Evolutionary conservation across 768 basidiomycete genomes (phyloP).

Genomic region (Stropharia rugosoannulata): DNA sequence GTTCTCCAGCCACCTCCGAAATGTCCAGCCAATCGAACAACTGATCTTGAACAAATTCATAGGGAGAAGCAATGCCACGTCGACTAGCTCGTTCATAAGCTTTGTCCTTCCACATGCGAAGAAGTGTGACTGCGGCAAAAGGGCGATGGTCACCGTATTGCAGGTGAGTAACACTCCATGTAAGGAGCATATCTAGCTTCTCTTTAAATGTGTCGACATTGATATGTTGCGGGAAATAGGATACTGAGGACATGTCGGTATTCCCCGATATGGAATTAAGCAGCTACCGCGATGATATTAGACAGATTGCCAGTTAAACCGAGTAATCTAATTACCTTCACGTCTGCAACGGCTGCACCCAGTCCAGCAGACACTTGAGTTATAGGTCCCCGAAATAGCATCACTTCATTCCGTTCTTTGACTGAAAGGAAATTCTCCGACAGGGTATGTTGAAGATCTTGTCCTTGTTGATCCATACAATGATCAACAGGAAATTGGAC

Average conservation of each 20-base stretch:
- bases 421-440: constrained; percentile 67
- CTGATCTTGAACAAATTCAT: constrained; percentile 68
- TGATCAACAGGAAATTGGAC: constrained; percentile 27
- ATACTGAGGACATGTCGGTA: constrained; percentile 56
- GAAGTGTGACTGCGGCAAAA: constrained; percentile 70
- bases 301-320: not conserved
- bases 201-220: constrained; percentile 51
- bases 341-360: constrained; percentile 56
- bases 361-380: constrained; percentile 58
- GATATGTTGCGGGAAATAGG: constrained; percentile 54
- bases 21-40: constrained; percentile 82
- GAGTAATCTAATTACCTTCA: constrained; percentile 34
- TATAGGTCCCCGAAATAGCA: constrained; percentile 70
- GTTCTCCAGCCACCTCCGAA: constrained; percentile 58
- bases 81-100: constrained; percentile 63
- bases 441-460: constrained; percentile 47
- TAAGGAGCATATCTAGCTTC: constrained; percentile 73
- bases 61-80: constrained; percentile 57
- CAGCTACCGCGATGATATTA: constrained; percentile 38
- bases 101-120: constrained; percentile 60
- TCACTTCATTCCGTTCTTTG: constrained; percentile 75
- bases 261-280: constrained; percentile 74
- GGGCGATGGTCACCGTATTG: constrained; percentile 85
- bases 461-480: constrained; percentile 37
- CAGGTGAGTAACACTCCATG: constrained; percentile 78